Evolutionary conservation across 371 early-diverging fungal genomes (phyloP).

Genomic region (Furculomyces boomerangus): DNA sequence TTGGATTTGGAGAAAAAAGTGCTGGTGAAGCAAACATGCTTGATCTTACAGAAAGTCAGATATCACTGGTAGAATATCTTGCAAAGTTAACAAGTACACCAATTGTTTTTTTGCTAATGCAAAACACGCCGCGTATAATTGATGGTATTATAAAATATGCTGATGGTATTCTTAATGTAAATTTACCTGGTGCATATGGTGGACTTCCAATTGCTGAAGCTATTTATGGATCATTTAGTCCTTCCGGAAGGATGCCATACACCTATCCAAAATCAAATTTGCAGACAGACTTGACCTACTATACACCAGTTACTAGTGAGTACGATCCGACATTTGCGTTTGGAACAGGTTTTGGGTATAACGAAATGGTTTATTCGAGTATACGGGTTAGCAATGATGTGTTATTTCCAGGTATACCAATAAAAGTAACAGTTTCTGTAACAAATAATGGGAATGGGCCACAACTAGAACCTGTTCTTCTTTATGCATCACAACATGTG

Average conservation of each 20-base stretch:
- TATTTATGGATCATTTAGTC: conserved; percentile 29
- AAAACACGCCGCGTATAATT: conserved; percentile 37
- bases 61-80: conserved; percentile 21
- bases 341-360: conserved; percentile 41
- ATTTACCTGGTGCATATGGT: conserved; percentile 43
- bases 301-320: conserved; percentile 6
- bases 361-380: conserved; percentile 27
- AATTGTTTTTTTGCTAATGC: conserved; percentile 31
- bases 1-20: conserved; percentile 17
- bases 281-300: conserved; percentile 16
- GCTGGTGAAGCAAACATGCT: conserved; percentile 33
- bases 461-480: conserved; percentile 36
- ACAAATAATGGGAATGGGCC: conserved; percentile 29
- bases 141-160: conserved; percentile 22
- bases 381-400: conserved; percentile 10
- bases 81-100: conserved; percentile 18
- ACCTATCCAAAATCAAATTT: conserved; percentile 32
- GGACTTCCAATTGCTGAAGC: conserved; percentile 34
- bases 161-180: conserved; percentile 31
- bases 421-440: conserved; percentile 23
- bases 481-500: conserved; percentile 36
- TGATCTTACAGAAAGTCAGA: conserved; percentile 29
- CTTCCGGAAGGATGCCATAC: conserved; percentile 30
- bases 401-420: conserved; percentile 5
- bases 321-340: conserved; percentile 36